A percentile compares a stretch with the other conserved stretches of the same genome.
Conservation (phyloP, 1,139 yeast species). For the Saccharomyces hybrid region DNA sequence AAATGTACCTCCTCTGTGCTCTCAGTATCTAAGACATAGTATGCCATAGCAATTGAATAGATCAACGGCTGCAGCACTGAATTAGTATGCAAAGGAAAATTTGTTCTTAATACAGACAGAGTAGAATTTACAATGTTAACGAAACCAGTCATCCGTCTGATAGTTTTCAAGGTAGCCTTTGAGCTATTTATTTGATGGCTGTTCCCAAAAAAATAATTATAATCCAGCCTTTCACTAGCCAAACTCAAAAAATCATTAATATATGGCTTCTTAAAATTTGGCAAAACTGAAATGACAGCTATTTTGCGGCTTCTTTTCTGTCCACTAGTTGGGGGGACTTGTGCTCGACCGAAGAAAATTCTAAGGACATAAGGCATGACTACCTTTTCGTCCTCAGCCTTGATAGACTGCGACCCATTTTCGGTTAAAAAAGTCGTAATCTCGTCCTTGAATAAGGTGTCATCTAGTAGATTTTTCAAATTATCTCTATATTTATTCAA, state of each 20-base stretch:
- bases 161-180: constrained; percentile 19
- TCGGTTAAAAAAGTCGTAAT: constrained; percentile 52
- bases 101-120: constrained; percentile 54
- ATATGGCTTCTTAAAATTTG: constrained; percentile 49
- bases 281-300: constrained; percentile 68
- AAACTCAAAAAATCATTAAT: constrained; percentile 53
- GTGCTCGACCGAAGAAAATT: constrained; percentile 81
- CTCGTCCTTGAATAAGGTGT: constrained; percentile 79
- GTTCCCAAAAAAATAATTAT: constrained; percentile 33
- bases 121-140: constrained; percentile 60
- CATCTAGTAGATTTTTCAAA: constrained; percentile 69
- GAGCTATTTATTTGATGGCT: constrained; percentile 22
- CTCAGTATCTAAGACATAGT: constrained; percentile 35
- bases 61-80: constrained; percentile 54
- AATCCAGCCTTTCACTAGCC: constrained; percentile 51
- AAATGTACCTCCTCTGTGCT: constrained; percentile 16
- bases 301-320: constrained; percentile 64
- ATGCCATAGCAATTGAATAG: constrained; percentile 51
- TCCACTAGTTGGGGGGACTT: constrained; percentile 49
- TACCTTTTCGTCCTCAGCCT: constrained; percentile 45
- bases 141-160: constrained; percentile 63
- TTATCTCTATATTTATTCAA: constrained; percentile 66
- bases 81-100: constrained; percentile 43
- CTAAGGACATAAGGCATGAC: constrained; percentile 71
- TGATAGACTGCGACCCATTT: constrained; percentile 48